These are phyloP conservation scores for Vaccinium macrocarpon DNA, from an alignment of 148 eudicot species.

Conservation along the genomic window DNA sequence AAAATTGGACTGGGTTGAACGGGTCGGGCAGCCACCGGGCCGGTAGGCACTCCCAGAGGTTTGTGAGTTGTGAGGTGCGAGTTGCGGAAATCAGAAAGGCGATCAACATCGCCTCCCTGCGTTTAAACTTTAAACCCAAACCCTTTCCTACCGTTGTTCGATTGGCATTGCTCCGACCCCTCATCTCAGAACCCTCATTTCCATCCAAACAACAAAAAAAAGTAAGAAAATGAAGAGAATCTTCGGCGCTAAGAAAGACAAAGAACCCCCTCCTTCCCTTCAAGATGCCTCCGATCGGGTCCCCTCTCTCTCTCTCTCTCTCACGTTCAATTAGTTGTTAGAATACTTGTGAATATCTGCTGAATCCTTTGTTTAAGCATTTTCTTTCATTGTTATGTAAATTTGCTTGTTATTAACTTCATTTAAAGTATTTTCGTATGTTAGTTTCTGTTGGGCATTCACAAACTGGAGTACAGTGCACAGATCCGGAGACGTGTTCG, in stretches of 20 bases:
- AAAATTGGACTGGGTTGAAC: too few species aligned
- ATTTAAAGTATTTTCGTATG: not conserved
- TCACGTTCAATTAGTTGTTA: not conserved
- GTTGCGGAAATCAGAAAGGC: not conserved
- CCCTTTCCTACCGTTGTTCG: not conserved
- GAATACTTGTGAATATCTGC: not conserved
- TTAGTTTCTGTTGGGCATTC: not conserved
- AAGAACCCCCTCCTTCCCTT: conserved; percentile 78
- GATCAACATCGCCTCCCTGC: not conserved
- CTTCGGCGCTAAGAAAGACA: conserved; percentile 75
- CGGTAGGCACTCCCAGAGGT: too few species aligned
- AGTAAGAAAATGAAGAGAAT: conserved; percentile 58
- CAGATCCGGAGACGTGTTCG: not conserved
- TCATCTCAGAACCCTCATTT: not conserved
- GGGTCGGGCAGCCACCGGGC: too few species aligned
- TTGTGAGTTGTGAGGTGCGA: too few species aligned
- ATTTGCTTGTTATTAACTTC: not conserved
- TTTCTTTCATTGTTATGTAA: not conserved
- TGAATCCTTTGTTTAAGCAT: not conserved
- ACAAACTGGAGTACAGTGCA: not conserved
- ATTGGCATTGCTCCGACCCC: not conserved
- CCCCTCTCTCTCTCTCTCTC: not conserved
- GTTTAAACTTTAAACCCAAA: not conserved
- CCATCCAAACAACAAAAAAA: conserved; percentile 1
- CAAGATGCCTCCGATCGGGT: conserved; percentile 82